Evolutionary conservation across 73 alveolate genomes (phyloP), one percentile per base, ranked within the genome.

Genomic region (Tetrahymena thermophila): DNA sequence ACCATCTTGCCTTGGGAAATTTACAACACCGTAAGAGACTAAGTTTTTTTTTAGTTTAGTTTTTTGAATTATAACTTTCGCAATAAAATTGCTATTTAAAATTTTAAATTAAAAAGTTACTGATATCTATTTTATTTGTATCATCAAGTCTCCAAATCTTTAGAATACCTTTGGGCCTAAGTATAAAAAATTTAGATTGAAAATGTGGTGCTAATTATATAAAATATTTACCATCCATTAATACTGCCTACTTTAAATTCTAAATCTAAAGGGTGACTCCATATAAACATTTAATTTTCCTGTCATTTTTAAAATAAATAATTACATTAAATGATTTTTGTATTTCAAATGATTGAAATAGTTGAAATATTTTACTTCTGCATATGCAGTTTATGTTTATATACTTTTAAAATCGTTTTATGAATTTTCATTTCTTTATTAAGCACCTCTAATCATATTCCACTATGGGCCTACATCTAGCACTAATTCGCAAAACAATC

Each of bases 121-220:
- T 95, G 50, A 97, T 96, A 97, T 98, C 99, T 42, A 98, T 98
- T 43, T 98, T 97, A 93, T 98, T 98, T 31, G 98, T 95, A 95
- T 98, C 98, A 97, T 98, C 99, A 89, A 98, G 97, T 95, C 98
- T 97, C 97, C 98, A 98, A 11, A 98, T 97, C 97, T 97, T 96
- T 56, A 96, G 56, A 83, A 95, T 93, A 14, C 94, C 96, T 95
- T 95, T 95, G 9, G 97, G 97, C 97, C 97, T 71, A 71, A 7
- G 23, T 50, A 34, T 43, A 85, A 85, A 40, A 34, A 28, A 23
- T 34, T 31, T 0, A 85, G 4, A 1, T n/a, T 43, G 21, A 85
- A 85, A 25, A 23, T 85, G 1, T 50, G 31, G 83, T 3, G 23
- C 1, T 71, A 9, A 1, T 17, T 71, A 71, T 23, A 25, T 71